Percentiles rank a stretch among this genome's conserved stretches.
phyloP scores from a whole-genome alignment of 305 asterid species.

The Fraxinus dipetala region DNA sequence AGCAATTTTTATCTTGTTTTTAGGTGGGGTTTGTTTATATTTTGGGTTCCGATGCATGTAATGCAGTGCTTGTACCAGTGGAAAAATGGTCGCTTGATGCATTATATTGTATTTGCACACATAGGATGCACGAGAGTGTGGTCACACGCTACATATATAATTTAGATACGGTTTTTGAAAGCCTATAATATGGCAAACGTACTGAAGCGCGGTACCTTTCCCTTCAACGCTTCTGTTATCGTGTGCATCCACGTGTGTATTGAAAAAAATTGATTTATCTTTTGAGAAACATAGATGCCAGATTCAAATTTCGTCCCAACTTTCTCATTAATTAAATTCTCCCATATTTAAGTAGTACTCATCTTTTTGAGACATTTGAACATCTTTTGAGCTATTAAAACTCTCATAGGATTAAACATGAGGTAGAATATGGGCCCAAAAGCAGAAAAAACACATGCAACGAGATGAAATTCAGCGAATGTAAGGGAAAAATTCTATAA shows the following conservation, averaged over 20 bases:
- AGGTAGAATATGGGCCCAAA: not conserved
- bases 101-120: not conserved
- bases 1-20: not conserved
- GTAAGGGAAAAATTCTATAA: not conserved
- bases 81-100: not conserved
- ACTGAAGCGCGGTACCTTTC: not conserved
- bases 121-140: not conserved
- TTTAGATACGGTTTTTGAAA: not conserved
- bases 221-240: not conserved
- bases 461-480: not conserved
- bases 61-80: not conserved
- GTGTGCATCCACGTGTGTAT: not conserved
- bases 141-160: not conserved
- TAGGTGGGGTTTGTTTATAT: not conserved
- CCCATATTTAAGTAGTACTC: not conserved
- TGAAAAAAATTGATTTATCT: not conserved
- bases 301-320: not conserved
- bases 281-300: not conserved
- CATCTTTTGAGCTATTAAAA: not conserved
- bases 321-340: not conserved
- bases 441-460: not conserved
- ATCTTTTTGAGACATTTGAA: not conserved
- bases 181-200: not conserved
- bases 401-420: not conserved
- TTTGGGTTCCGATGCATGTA: not conserved